These are phyloP conservation scores for Chiua sp. DNA, from an alignment of 1,284 basidiomycete genomes.

Conservation along the genomic window DNA sequence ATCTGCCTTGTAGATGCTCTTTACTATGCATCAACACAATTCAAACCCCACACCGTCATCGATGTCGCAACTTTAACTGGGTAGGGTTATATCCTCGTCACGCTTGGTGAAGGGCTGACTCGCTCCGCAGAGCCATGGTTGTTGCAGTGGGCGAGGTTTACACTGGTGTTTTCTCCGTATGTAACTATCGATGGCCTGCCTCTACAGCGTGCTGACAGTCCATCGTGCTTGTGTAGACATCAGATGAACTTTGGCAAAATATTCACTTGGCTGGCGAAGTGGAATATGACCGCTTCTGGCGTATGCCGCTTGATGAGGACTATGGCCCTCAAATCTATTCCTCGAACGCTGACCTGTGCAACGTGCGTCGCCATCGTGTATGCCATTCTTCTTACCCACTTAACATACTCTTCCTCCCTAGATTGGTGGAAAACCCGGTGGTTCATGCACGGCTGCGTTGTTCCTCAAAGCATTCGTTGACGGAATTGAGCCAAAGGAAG, in stretches of 20 bases:
- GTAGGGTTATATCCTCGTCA: constrained; percentile 36
- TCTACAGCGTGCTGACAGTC: neutral
- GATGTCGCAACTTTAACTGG: constrained; percentile 87
- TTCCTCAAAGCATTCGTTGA: constrained; percentile 86
- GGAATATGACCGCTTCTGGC: constrained; percentile 86
- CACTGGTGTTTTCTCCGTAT: constrained; percentile 82
- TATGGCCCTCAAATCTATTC: constrained; percentile 78
- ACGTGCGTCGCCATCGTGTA: constrained; percentile 51
- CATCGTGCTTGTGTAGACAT: constrained; percentile 49
- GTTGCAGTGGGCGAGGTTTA: constrained; percentile 77
- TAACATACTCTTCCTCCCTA: constrained; percentile 8
- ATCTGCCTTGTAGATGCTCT: constrained; percentile 65
- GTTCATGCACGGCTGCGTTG: constrained; percentile 83
- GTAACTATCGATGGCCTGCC: constrained; percentile 19
- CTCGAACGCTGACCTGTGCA: constrained; percentile 85
- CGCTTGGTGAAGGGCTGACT: neutral
- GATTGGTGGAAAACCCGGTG: constrained; percentile 75
- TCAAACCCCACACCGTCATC: constrained; percentile 82
- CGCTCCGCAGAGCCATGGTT: constrained; percentile 58
- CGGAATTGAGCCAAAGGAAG: constrained; percentile 65
- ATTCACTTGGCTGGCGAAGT: constrained; percentile 73
- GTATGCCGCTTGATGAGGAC: constrained; percentile 84
- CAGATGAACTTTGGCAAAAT: constrained; percentile 76
- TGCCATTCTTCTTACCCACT: neutral
- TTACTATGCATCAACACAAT: constrained; percentile 80